phyloP scores from a whole-genome alignment of 164 flowering plant species.

The Hamamelis virginiana region DNA sequence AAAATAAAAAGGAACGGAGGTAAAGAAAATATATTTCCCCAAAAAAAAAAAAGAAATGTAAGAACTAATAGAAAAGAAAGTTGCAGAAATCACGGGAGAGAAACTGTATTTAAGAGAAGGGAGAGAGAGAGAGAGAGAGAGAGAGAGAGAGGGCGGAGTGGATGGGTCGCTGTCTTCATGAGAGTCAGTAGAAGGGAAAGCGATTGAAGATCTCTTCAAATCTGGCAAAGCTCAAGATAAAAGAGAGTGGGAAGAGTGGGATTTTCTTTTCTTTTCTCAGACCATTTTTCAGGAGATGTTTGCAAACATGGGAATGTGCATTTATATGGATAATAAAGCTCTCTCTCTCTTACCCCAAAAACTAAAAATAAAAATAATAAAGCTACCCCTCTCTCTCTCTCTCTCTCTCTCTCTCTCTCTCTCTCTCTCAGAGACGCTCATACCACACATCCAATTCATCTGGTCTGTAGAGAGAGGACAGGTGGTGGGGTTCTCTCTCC shows the following conservation, averaged over 20 bases:
- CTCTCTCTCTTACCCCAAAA: background rate
- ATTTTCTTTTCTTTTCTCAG: background rate
- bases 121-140: background rate
- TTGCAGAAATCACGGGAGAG: slow-evolving; percentile 40
- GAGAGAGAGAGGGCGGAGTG: too few relatives aligned
- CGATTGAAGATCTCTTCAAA: slow-evolving; percentile 38
- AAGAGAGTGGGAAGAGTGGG: background rate
- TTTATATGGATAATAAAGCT: slow-evolving; percentile 10
- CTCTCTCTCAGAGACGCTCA: too few relatives aligned
- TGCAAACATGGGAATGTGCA: slow-evolving; percentile 6
- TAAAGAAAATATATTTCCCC: background rate
- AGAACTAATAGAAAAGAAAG: slow-evolving; percentile 6
- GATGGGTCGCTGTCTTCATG: slow-evolving; percentile 47
- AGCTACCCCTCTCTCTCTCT: background rate
- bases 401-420: background rate
- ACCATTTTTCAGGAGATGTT: background rate
- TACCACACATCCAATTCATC: too few relatives aligned
- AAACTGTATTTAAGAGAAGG: background rate
- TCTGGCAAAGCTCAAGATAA: slow-evolving; percentile 16
- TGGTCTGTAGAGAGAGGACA: too few relatives aligned
- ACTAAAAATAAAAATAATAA: background rate
- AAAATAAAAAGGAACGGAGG: background rate
- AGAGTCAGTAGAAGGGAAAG: slow-evolving; percentile 44
- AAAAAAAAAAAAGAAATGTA: background rate
- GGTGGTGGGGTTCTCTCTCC: too few relatives aligned